phyloP scores from a whole-genome alignment of 306 rosid species.

The Cicer chorassanicum region DNA sequence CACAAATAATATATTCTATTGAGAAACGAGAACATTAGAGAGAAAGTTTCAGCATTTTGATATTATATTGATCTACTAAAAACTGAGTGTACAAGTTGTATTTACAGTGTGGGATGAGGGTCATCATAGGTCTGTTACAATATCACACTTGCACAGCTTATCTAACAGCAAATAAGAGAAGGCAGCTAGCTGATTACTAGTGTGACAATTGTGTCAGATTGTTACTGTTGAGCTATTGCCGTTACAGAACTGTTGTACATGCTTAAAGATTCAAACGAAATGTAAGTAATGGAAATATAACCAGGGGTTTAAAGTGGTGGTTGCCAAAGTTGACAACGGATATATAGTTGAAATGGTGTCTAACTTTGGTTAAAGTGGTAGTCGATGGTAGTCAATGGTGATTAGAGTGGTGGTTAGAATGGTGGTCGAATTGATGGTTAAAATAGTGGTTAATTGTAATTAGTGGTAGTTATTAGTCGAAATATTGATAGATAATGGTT shows the following conservation, averaged over 20 bases:
- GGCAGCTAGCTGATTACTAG: background rate
- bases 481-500: no score
- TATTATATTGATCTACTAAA: constrained; percentile 7
- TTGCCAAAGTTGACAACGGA: no score
- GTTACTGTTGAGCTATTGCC: background rate
- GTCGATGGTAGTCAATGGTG: no score
- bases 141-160: constrained; percentile 7
- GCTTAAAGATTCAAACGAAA: constrained; percentile 8
- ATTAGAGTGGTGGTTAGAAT: no score
- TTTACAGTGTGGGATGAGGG: background rate
- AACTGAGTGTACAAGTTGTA: constrained; percentile 1
- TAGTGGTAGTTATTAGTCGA: no score
- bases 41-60: background rate
- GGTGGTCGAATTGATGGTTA: no score
- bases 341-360: no score
- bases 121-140: no score
- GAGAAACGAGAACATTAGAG: background rate
- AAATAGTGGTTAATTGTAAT: no score
- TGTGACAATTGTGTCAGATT: background rate
- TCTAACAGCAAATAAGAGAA: constrained; percentile 5
- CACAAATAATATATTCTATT: background rate
- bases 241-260: background rate
- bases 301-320: no score
- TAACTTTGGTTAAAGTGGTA: no score
- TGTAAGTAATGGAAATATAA: background rate